Evolutionary conservation across 331 rosid genomes (phyloP).

Genomic region (Malus hybrid): DNA sequence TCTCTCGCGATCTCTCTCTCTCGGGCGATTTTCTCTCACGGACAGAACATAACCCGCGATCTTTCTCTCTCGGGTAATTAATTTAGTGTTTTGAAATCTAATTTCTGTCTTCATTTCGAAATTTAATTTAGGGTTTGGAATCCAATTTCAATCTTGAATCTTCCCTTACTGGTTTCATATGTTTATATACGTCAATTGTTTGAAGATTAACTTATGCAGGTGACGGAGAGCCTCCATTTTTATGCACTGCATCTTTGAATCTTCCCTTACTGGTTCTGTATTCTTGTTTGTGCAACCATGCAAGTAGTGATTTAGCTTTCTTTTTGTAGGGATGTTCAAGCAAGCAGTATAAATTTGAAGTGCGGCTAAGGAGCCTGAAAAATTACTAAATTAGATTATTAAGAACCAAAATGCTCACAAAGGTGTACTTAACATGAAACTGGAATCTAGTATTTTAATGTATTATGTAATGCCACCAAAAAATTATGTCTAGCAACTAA

Average conservation of each 20-base stretch:
- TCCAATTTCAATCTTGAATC: no score
- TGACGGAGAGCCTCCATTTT: background rate
- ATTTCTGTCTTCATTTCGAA: no score
- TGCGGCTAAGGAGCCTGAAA: slow-evolving; percentile 75
- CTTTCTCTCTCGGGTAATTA: no score
- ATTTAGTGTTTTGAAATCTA: no score
- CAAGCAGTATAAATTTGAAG: slow-evolving; percentile 93
- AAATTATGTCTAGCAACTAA: no score
- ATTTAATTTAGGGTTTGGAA: no score
- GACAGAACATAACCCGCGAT: no score
- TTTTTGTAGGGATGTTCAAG: slow-evolving; percentile 81
- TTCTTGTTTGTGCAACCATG: background rate
- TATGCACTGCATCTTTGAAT: no score
- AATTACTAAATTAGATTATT: background rate
- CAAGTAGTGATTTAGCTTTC: slow-evolving; percentile 24
- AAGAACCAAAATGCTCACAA: background rate
- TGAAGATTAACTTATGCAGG: background rate
- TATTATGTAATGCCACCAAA: background rate
- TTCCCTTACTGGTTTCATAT: no score
- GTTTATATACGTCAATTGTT: background rate
- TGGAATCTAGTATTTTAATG: background rate
- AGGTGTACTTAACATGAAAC: background rate
- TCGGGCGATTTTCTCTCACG: no score
- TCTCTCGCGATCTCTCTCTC: no score
- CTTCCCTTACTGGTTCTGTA: background rate